Base-by-base conservation (phyloP, 1,139 yeast species). In the Torulaspora pretoriensis region DNA sequence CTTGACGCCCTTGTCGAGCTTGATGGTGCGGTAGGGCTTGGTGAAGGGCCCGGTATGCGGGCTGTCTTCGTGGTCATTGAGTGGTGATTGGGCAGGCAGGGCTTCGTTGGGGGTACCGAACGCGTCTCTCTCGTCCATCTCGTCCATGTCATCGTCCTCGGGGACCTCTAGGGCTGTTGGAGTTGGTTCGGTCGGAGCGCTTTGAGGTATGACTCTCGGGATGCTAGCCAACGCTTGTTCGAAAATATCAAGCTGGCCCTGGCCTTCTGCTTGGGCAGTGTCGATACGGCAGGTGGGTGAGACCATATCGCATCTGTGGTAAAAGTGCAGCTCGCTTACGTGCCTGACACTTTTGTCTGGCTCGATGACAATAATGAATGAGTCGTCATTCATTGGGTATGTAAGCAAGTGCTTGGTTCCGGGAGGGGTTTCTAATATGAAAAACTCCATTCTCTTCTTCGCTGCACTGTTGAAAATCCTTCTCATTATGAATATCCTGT, bases 81-180 rank as follows among this genome's bases (percentile, higher is more conserved):
- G 9, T 8, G 27, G 34, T 22, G 9, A 9, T 8, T 12, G 23
- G 25, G 16, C 16, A 19, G 10, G 7, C 8, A 4, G 17, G 19
- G n/a, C 17, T 16, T 13, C 32, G 17, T 14, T 7, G 12, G 38
- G 40, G 16, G 43, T 31, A 14, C 28, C 47, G 25, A 46, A 46
- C 7, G 49, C 49, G 22, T 46, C 49, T 3, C 14, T 19, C 22
- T 43, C 49, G 37, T 46, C 49, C 45, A 46, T 32, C 19, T 46
- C 49, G 23, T 46, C 49, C 49, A 46, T 46, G 6, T 16, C 40
- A 19, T 43, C 46, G 23, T 35, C 38, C 8, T 38, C 28, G 25
- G 17, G 38, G 13, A 32, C 39, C 24, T 36, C 43, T 3, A 31
- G 8, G 23, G 4, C 17, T 4, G 22, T 10, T 12, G n/a, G 23